phyloP scores from a whole-genome alignment of 257 asterid genomes.

The Solanum ahanhuiri region DNA sequence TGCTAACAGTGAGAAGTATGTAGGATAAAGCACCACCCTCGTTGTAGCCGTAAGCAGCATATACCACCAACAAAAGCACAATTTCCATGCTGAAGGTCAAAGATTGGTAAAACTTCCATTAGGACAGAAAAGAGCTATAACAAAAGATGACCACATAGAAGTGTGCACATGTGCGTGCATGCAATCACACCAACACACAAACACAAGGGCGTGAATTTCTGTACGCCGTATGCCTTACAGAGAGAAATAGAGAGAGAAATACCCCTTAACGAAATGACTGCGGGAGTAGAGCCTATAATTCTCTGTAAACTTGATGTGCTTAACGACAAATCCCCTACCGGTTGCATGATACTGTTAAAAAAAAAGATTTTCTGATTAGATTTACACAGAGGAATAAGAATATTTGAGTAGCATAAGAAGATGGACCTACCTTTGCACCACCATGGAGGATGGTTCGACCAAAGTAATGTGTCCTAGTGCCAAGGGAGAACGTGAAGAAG shows the following conservation, averaged over 20 bases:
- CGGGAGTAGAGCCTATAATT: conserved; percentile 95
- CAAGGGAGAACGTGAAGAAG: background rate
- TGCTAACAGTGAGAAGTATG: conserved; percentile 82
- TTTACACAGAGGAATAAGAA: background rate
- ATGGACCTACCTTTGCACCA: background rate
- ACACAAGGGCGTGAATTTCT: background rate
- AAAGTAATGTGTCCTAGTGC: background rate
- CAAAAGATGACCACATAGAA: background rate
- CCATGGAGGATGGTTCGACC: background rate
- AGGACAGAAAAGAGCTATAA: background rate
- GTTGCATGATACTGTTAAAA: background rate
- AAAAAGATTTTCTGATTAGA: background rate
- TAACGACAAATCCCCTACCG: conserved; percentile 36
- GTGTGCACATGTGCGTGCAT: background rate
- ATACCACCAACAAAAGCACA: conserved; percentile 70
- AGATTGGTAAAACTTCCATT: background rate
- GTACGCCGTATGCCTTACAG: background rate
- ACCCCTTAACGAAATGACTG: conserved; percentile 98
- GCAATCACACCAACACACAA: background rate
- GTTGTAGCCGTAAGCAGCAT: conserved; percentile 72
- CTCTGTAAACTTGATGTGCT: conserved; percentile 91
- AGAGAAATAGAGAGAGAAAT: conserved; percentile 22
- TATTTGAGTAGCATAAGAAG: background rate
- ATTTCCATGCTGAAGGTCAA: conserved; percentile 73
- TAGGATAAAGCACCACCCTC: conserved; percentile 69